Evolutionary conservation across 208 protist genomes (phyloP).

Genomic region (Leishmania lainsoni): DNA sequence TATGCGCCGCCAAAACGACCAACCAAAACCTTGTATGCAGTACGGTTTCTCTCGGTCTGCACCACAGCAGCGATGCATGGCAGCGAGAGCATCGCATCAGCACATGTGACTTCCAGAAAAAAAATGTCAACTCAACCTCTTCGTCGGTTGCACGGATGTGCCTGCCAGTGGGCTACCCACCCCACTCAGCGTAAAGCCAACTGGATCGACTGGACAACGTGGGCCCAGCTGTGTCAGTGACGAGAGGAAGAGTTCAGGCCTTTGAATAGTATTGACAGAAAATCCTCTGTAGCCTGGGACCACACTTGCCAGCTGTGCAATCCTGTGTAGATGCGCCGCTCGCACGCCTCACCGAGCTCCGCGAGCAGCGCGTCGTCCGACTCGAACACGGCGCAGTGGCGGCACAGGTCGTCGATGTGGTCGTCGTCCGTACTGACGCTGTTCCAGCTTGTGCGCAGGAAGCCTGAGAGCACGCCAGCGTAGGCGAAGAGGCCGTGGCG

Average conservation of each 20-base stretch:
- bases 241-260: background rate
- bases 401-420: conserved; percentile 28
- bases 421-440: conserved; percentile 11
- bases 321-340: conserved; percentile 32
- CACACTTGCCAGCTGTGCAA: conserved; percentile 45
- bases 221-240: background rate
- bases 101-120: background rate
- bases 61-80: background rate
- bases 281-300: conserved; percentile 30
- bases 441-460: conserved; percentile 27
- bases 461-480: conserved; percentile 36
- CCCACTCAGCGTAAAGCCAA: background rate
- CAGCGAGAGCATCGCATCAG: background rate
- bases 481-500: conserved; percentile 33
- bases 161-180: background rate
- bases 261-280: conserved; percentile 30
- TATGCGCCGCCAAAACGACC: background rate
- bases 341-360: conserved; percentile 29
- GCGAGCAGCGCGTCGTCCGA: conserved; percentile 30
- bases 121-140: background rate
- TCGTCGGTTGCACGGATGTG: background rate
- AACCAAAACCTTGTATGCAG: background rate
- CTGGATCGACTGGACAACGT: background rate
- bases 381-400: conserved; percentile 13
- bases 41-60: background rate